Evolutionary conservation across 805 yeast genomes (phyloP).

Genomic region (Suhomyces tanzawaensis): DNA sequence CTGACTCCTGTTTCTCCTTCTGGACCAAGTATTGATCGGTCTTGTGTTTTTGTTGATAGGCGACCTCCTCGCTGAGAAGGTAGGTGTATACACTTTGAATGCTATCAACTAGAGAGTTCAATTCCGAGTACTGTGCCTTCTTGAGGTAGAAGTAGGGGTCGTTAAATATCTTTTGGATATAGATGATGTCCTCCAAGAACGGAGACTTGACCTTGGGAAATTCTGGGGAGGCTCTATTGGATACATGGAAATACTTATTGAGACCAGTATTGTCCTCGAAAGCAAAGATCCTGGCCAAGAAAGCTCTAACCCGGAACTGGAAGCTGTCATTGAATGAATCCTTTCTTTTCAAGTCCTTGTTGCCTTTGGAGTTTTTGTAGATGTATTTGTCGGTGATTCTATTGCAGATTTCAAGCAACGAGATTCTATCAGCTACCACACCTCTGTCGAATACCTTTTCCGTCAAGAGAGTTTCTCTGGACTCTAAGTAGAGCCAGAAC

Average conservation of each 20-base stretch:
- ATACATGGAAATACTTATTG: conserved; percentile 35
- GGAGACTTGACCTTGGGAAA: conserved; percentile 19
- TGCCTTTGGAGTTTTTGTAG: conserved; percentile 17
- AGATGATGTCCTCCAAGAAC: conserved; percentile 33
- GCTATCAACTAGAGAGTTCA: conserved; percentile 22
- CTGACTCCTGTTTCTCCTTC: conserved; percentile 15
- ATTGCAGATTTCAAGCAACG: conserved; percentile 40
- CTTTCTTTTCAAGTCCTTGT: conserved; percentile 30
- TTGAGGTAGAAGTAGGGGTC: conserved; percentile 35
- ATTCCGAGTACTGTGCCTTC: conserved; percentile 16
- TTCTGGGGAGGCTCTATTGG: conserved; percentile 27
- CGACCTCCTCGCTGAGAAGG: conserved; percentile 30
- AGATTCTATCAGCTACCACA: conserved; percentile 34
- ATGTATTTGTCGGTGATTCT: conserved; percentile 32
- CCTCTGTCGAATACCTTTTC: conserved; percentile 25
- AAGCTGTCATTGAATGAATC: conserved; percentile 40
- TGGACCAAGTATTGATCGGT: conserved; percentile 17
- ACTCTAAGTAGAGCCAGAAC: conserved; percentile 40
- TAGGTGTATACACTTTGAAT: conserved; percentile 27
- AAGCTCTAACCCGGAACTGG: conserved; percentile 34
- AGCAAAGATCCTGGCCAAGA: conserved; percentile 31
- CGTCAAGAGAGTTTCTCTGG: conserved; percentile 24
- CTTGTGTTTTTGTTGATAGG: conserved; percentile 13
- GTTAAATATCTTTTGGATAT: conserved; percentile 27
- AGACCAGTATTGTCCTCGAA: conserved; percentile 46